Evolutionary conservation across 805 yeast genomes (phyloP).

Genomic region (Candida bentonensis): DNA sequence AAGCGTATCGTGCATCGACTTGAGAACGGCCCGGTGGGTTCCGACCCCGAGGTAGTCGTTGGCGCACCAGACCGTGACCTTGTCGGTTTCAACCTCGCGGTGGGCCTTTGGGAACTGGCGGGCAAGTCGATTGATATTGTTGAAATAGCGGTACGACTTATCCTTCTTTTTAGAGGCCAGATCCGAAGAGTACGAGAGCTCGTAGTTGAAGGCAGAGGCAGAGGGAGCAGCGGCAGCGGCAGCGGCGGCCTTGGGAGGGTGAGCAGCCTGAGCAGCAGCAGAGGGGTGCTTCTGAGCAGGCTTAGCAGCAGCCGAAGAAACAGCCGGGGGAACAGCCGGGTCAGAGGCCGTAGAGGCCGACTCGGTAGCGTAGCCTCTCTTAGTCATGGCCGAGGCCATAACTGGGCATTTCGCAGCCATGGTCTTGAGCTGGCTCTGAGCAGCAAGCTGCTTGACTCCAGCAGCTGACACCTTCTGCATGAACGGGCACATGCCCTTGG

Average conservation of each 20-base stretch:
- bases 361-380: constrained; percentile 23
- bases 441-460: constrained; percentile 43
- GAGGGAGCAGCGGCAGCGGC: constrained; percentile 15
- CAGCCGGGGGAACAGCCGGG: no score
- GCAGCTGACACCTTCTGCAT: constrained; percentile 44
- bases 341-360: constrained; percentile 10
- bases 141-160: constrained; percentile 89
- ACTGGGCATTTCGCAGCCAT: constrained; percentile 79
- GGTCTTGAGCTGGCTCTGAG: constrained; percentile 27
- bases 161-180: constrained; percentile 65
- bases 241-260: constrained; percentile 5
- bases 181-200: constrained; percentile 53
- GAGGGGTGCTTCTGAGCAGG: constrained; percentile 19
- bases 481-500: constrained; percentile 75
- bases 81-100: constrained; percentile 55
- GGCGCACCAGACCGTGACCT: constrained; percentile 98
- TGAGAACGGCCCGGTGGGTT: constrained; percentile 55
- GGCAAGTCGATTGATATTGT: constrained; percentile 93
- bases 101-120: constrained; percentile 90
- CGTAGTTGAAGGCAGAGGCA: constrained; percentile 48
- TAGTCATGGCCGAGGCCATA: constrained; percentile 63
- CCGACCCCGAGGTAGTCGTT: constrained; percentile 97
- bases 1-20: constrained; percentile 65
- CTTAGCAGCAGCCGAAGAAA: constrained; percentile 24
- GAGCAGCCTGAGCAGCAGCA: constrained; percentile 20